Conservation (phyloP, 495 filamentous ascomycete species). For the Penicillium argentinense region DNA sequence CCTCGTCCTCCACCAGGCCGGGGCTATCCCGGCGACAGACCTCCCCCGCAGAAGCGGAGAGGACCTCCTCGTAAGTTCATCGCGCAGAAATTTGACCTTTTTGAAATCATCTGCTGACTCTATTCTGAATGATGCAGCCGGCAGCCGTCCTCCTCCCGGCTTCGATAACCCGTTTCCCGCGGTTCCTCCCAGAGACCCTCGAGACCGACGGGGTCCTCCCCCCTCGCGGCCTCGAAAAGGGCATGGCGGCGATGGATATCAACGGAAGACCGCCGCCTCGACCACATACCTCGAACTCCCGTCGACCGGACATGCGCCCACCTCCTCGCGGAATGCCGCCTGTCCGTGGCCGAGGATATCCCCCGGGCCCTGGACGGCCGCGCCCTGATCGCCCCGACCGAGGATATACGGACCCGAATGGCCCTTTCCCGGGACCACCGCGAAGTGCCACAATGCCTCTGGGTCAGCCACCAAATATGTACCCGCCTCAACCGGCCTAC, state of each 20-base stretch:
- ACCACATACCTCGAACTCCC: slow-evolving; percentile 40
- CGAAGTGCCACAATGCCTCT: slow-evolving; percentile 45
- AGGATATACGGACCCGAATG: slow-evolving; percentile 30
- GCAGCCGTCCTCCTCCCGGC: slow-evolving; percentile 5
- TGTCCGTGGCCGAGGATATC: slow-evolving; percentile 19
- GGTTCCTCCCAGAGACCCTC: slow-evolving; percentile 46
- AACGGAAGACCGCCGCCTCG: slow-evolving; percentile 41
- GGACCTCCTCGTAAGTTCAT: slow-evolving; percentile 36
- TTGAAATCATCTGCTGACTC: neutral
- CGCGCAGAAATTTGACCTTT: neutral
- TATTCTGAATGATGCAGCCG: neutral
- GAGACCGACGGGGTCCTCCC: slow-evolving; percentile 25
- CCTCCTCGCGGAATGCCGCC: slow-evolving; percentile 28
- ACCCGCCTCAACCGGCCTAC: slow-evolving; percentile 37
- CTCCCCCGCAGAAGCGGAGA: slow-evolving; percentile 27
- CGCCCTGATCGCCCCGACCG: slow-evolving; percentile 29
- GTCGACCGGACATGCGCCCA: slow-evolving; percentile 31
- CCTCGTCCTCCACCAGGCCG: slow-evolving; percentile 37
- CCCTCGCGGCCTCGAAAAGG: slow-evolving; percentile 41
- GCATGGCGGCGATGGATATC: slow-evolving; percentile 60
- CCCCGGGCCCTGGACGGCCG: slow-evolving; percentile 16
- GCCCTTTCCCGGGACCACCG: slow-evolving; percentile 28
- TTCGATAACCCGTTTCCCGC: slow-evolving; percentile 70
- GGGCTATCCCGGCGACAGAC: slow-evolving; percentile 25
- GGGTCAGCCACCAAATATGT: slow-evolving; percentile 19